Conservation (phyloP, 139 green algal genomes). For the Monoraphidium neglectum region DNA sequence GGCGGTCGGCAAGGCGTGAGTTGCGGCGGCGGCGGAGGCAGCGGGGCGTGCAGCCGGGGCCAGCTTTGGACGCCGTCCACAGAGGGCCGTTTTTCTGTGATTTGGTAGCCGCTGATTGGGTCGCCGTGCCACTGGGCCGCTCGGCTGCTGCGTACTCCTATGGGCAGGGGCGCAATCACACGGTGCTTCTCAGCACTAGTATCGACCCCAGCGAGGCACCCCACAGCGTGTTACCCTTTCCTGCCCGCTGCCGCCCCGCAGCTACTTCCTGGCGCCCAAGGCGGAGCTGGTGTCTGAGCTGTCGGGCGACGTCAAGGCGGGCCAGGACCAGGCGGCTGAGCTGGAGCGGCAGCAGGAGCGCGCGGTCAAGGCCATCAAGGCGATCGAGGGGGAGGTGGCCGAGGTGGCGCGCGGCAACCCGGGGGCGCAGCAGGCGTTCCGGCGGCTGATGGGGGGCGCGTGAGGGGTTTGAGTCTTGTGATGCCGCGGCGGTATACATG, state of each 20-base stretch:
- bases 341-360: slow-evolving; percentile 14
- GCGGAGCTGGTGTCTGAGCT: slow-evolving; percentile 14
- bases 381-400: slow-evolving; percentile 5
- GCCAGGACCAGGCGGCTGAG: slow-evolving; percentile 7
- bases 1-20: slow-evolving; percentile 29
- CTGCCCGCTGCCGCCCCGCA: not conserved
- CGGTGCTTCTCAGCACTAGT: too few species aligned
- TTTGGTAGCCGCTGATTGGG: not conserved
- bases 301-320: slow-evolving; percentile 1
- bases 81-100: too few species aligned
- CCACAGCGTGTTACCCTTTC: not conserved
- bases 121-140: not conserved
- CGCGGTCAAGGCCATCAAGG: slow-evolving; percentile 2
- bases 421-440: not conserved
- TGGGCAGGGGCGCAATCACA: not conserved
- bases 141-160: not conserved
- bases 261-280: slow-evolving; percentile 27
- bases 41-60: not conserved
- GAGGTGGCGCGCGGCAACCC: slow-evolving; percentile 20
- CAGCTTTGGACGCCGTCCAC: not conserved
- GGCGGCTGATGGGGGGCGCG: too few species aligned
- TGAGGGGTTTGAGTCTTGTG: too few species aligned
- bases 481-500: too few species aligned
- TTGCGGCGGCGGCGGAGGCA: not conserved
- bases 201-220: not conserved